These are phyloP conservation scores for Morella rubra DNA, from an alignment of 306 rosid genomes.

Conservation along the genomic window DNA sequence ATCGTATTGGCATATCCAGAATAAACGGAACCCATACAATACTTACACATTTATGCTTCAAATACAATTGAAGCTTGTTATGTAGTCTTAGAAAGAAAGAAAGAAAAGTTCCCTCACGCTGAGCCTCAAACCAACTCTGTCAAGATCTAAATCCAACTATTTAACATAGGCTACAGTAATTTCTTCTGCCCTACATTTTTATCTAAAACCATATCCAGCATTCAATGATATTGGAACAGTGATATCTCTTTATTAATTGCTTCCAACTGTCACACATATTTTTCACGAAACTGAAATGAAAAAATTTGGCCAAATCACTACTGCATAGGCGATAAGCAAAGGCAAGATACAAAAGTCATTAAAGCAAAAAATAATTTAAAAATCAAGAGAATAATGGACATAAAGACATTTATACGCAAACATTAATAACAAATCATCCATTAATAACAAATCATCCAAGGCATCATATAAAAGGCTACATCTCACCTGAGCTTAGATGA, in stretches of 20 bases:
- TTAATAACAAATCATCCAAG: not conserved
- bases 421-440: no score
- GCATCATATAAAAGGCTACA: not conserved
- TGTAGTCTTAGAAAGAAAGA: not conserved
- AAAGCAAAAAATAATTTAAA: not conserved
- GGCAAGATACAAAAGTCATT: not conserved
- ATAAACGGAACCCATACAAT: no score
- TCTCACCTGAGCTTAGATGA: constrained; percentile 40
- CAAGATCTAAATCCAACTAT: no score
- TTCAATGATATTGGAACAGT: not conserved
- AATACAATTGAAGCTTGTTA: no score
- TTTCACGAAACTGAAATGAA: not conserved
- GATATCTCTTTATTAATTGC: not conserved
- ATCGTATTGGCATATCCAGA: not conserved
- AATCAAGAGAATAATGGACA: not conserved
- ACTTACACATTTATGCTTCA: no score
- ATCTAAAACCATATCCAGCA: not conserved
- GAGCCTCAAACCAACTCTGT: not conserved
- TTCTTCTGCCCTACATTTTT: not conserved
- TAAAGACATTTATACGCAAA: not conserved
- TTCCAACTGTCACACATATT: not conserved
- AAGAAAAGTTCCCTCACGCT: not conserved
- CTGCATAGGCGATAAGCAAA: not conserved
- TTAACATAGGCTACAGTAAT: no score
- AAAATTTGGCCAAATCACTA: not conserved